Base-by-base conservation (phyloP, 1,139 yeast genomes). In the Geotrichum carabidarum region DNA sequence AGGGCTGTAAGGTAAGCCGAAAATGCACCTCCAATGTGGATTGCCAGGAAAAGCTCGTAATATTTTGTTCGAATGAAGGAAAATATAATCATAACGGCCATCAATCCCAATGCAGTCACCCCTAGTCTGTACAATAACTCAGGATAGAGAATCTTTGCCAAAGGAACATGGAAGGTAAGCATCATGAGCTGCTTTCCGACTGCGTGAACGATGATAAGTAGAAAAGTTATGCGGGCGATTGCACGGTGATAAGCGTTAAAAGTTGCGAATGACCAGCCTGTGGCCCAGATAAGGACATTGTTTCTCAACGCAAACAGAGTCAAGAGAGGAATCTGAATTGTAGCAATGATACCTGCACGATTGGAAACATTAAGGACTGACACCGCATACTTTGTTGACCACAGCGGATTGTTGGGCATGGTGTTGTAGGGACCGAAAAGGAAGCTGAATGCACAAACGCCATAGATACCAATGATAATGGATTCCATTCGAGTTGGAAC, bases 401-500 rank as follows among this genome's bases (percentile, higher is more conserved):
- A 77, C 31, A 75, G 62, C 9, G 79, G 71, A 45, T 74, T 70
- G 15, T 63, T 55, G 65, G 57, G 67, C 68, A 58, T 74, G 74
- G 64, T 73, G 66, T 57, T 71, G 67, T 77, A 82, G 35, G 76
- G 71, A 36, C 75, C 68, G 14, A 74, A 68, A 55, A 72, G 59
- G 47, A 80, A 71, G 17, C 80, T 71, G 9, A 77, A 55, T 44
- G 76, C 73, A 56, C 83, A 67, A 1, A 75, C 64, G 11, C 78
- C 62, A 67, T 81, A 83, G 8, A 78, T 71, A 9, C 70, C 59
- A 17, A 84, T 69, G 45, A 80, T 70, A 7, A 80, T 58, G 0
- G 82, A 65, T 67, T 85, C 94, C 58, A 79, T 70, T 57, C 94
- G 75, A 0, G 90, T 80, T 0, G 95, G 95, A 11, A 83, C 48